phyloP scores from a whole-genome alignment of 441 rosid genomes.

The Geranium incanum region DNA sequence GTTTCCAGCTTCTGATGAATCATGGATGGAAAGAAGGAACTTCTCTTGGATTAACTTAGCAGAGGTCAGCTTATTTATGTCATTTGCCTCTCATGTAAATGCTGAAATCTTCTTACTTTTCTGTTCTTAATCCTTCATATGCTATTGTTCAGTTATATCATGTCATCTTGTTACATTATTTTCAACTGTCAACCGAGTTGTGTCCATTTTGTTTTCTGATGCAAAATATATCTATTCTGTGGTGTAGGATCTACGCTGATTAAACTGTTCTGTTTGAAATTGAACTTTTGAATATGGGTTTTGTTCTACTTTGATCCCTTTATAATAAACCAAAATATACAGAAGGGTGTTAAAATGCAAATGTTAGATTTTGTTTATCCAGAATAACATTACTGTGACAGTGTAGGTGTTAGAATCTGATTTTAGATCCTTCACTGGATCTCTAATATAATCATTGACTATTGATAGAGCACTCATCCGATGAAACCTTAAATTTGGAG shows the following conservation, averaged over 20 bases:
- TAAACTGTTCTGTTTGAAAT: background rate
- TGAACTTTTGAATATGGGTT: background rate
- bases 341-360: background rate
- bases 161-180: background rate
- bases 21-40: conserved; percentile 94
- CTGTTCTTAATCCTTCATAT: background rate
- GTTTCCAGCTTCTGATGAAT: conserved; percentile 64
- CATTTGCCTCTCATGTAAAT: background rate
- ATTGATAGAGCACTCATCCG: background rate
- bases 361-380: background rate
- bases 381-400: background rate
- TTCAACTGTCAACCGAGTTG: background rate
- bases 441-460: background rate
- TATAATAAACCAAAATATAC: background rate
- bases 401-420: background rate
- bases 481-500: too few species aligned
- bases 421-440: background rate
- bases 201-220: background rate
- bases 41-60: conserved; percentile 69
- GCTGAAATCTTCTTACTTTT: background rate
- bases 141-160: background rate
- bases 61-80: conserved; percentile 36
- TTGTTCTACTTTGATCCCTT: background rate
- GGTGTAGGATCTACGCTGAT: background rate
- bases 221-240: background rate